These are phyloP conservation scores for Chrysanthemum makinoi DNA, from an alignment of 129 eudicot genomes.

Conservation along the genomic window DNA sequence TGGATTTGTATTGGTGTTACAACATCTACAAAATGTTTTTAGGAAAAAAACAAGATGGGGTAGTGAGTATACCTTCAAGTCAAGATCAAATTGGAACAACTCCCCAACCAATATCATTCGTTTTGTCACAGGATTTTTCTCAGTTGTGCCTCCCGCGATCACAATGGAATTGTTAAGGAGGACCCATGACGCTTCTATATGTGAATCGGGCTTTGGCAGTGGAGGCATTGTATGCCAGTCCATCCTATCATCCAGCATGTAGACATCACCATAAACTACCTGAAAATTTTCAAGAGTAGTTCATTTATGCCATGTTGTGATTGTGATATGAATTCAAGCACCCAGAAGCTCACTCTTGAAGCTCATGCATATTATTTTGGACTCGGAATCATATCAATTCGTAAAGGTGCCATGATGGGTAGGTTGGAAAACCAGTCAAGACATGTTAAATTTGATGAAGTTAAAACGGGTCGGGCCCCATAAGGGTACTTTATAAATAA, in stretches of 20 bases:
- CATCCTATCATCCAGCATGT: conserved; percentile 64
- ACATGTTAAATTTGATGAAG: too few relatives aligned
- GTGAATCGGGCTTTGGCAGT: conserved; percentile 84
- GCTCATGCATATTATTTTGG: not conserved
- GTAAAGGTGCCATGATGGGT: too few relatives aligned
- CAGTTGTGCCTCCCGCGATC: conserved; percentile 75
- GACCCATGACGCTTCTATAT: conserved; percentile 73
- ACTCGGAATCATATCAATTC: too few relatives aligned
- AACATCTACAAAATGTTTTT: not conserved
- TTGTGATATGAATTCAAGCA: conserved; percentile 1
- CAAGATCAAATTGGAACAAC: conserved; percentile 52
- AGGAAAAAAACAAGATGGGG: not conserved
- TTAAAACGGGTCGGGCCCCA: too few relatives aligned
- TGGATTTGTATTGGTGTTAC: not conserved
- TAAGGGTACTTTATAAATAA: too few relatives aligned
- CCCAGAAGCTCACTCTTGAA: not conserved
- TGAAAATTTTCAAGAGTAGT: conserved; percentile 21
- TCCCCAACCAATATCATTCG: conserved; percentile 84
- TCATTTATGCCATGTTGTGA: not conserved
- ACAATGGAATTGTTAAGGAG: conserved; percentile 60
- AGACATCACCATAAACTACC: conserved; percentile 77
- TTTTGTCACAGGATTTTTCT: conserved; percentile 69
- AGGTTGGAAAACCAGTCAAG: too few relatives aligned
- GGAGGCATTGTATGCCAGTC: conserved; percentile 62
- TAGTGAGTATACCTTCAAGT: conserved; percentile 39